These are phyloP conservation scores for Ehretia macrophylla DNA, from an alignment of 257 asterid genomes.

Conservation along the genomic window DNA sequence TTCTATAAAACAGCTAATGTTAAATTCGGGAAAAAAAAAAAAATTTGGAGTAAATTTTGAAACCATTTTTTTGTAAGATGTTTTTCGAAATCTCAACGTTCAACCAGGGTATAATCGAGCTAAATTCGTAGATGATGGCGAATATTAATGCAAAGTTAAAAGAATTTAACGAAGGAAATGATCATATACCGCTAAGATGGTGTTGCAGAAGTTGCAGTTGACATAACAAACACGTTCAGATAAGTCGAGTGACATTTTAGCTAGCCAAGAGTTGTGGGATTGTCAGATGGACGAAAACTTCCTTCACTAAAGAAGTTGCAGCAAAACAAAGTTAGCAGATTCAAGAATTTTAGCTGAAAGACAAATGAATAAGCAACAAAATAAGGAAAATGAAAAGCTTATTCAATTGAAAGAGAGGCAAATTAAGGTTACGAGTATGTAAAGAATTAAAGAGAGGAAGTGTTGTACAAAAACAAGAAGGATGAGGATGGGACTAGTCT, in stretches of 20 bases:
- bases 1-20: no score
- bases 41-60: no score
- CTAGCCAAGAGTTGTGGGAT: constrained; percentile 15
- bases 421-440: constrained; percentile 12
- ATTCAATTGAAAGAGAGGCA: constrained; percentile 8
- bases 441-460: constrained; percentile 14
- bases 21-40: no score
- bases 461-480: constrained; percentile 29
- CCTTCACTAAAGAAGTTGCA: constrained; percentile 15
- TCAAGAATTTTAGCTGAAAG: constrained; percentile 16
- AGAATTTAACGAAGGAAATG: not conserved
- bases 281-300: constrained; percentile 4
- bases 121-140: no score
- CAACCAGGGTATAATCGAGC: no score
- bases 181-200: constrained; percentile 69
- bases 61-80: no score
- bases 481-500: constrained; percentile 44
- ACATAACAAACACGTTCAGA: constrained; percentile 85
- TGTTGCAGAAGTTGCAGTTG: constrained; percentile 91
- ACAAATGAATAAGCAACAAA: constrained; percentile 1
- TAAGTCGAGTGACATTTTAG: constrained; percentile 57
- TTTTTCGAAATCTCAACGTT: no score
- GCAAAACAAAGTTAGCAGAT: not conserved
- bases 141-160: no score
- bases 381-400: constrained; percentile 16